These are phyloP conservation scores for Lentinula detonsa DNA, from an alignment of 768 basidiomycete species.

Conservation along the genomic window DNA sequence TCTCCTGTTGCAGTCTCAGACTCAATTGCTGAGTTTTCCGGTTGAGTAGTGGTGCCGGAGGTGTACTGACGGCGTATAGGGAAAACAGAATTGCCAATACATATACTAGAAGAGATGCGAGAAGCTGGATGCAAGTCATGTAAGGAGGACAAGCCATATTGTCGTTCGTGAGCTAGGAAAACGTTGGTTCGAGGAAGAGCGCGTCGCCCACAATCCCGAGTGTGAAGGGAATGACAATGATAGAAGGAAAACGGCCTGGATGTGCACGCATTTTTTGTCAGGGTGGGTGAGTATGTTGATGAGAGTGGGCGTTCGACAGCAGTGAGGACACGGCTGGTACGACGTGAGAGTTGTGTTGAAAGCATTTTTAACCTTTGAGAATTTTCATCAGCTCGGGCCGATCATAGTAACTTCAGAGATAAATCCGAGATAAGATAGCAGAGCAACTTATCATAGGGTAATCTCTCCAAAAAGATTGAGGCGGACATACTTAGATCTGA, in stretches of 20 bases:
- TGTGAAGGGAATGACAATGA: not conserved
- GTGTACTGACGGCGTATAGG: not conserved
- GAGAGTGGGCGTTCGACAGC: not conserved
- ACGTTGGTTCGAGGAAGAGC: not conserved
- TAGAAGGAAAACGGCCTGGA: not conserved
- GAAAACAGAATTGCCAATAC: not conserved
- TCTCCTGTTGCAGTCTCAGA: not conserved
- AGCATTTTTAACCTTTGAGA: not conserved
- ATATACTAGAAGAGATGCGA: not conserved
- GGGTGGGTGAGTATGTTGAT: not conserved
- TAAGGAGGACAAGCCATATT: not conserved
- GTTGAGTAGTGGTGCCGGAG: not conserved
- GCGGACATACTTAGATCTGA: no score
- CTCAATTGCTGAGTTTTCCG: not conserved
- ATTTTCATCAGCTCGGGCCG: not conserved
- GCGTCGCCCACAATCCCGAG: not conserved
- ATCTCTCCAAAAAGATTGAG: no score
- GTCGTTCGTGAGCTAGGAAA: not conserved
- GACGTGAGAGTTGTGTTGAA: not conserved
- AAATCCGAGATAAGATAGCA: no score
- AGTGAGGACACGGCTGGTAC: not conserved
- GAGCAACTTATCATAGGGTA: no score
- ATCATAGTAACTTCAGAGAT: not conserved
- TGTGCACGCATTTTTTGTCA: not conserved
- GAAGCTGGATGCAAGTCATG: not conserved